phyloP scores from a whole-genome alignment of 768 basidiomycete species.

The Leccinum ochraceum region DNA sequence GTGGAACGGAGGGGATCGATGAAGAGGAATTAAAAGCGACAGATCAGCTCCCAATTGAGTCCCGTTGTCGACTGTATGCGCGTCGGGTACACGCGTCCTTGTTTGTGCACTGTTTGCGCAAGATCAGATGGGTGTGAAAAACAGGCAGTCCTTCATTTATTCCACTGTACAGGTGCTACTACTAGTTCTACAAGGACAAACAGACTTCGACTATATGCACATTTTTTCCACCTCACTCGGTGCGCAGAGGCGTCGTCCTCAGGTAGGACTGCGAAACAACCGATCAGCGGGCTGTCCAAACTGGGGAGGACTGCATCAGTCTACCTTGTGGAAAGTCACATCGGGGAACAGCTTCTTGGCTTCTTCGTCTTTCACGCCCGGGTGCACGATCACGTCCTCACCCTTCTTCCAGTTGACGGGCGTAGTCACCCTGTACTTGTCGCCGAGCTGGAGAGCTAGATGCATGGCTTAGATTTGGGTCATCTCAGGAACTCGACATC shows the following conservation, averaged over 20 bases:
- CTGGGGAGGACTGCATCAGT: slow-evolving; percentile 6
- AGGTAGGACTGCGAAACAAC: slow-evolving; percentile 56
- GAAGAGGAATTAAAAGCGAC: slow-evolving; percentile 22
- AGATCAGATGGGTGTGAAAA: slow-evolving; percentile 23
- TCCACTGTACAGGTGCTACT: not conserved
- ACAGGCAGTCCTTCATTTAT: not conserved
- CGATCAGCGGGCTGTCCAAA: not conserved
- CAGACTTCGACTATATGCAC: not conserved
- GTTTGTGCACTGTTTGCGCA: slow-evolving; percentile 26
- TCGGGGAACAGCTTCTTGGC: slow-evolving; percentile 91
- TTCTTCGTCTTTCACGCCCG: slow-evolving; percentile 80
- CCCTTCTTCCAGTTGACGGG: slow-evolving; percentile 96
- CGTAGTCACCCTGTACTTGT: slow-evolving; percentile 82
- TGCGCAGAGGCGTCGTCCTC: slow-evolving; percentile 65
- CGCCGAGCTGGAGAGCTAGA: slow-evolving; percentile 83
- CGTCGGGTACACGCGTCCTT: slow-evolving; percentile 32
- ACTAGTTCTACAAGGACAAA: not conserved
- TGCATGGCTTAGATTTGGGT: slow-evolving; percentile 23
- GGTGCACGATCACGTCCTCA: slow-evolving; percentile 92
- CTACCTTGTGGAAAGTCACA: slow-evolving; percentile 76
- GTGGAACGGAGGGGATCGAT: slow-evolving; percentile 16
- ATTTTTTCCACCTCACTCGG: slow-evolving; percentile 16
- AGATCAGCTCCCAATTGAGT: slow-evolving; percentile 9
- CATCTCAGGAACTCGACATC: slow-evolving; percentile 25
- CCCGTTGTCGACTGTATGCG: slow-evolving; percentile 23